Conservation (phyloP, 805 yeast genomes). For the Ogataea saltuana region DNA sequence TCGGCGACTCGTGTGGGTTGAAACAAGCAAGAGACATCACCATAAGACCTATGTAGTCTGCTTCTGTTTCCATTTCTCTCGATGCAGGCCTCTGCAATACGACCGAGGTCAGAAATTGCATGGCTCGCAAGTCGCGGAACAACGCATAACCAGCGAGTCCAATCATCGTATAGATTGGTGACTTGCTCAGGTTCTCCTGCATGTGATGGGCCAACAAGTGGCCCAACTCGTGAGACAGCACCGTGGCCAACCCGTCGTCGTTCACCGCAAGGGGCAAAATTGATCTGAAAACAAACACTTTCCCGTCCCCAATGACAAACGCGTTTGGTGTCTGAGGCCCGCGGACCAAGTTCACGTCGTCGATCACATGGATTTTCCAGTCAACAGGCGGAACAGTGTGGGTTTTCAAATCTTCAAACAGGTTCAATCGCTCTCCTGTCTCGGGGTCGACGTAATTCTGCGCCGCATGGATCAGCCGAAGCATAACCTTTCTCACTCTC, state of each 20-base stretch:
- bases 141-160: conserved; percentile 55
- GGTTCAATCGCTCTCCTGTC: conserved; percentile 30
- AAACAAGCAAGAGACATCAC: conserved; percentile 90
- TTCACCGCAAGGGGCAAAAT: conserved; percentile 75
- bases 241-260: conserved; percentile 95
- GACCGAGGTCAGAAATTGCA: conserved; percentile 54
- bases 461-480: conserved; percentile 61
- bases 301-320: conserved; percentile 93
- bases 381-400: conserved; percentile 37
- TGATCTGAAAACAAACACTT: conserved; percentile 83
- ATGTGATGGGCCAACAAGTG: conserved; percentile 94
- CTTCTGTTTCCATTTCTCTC: conserved; percentile 93
- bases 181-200: conserved; percentile 74
- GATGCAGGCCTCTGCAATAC: conserved; percentile 79
- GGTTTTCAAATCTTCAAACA: conserved; percentile 27
- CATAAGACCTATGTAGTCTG: conserved; percentile 92
- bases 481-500: conserved; percentile 63
- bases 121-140: conserved; percentile 59
- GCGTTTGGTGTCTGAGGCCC: conserved; percentile 88
- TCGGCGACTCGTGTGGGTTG: conserved; percentile 70
- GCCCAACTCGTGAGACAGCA: conserved; percentile 87
- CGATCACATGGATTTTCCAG: conserved; percentile 83
- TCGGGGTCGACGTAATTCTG: conserved; percentile 39
- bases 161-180: conserved; percentile 65
- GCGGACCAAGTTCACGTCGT: conserved; percentile 50